A percentile compares a stretch with the other conserved stretches of the same genome.
Evolutionary conservation across 176 grass and related monocot genomes (phyloP).

Genomic region (Ensete ventricosum): DNA sequence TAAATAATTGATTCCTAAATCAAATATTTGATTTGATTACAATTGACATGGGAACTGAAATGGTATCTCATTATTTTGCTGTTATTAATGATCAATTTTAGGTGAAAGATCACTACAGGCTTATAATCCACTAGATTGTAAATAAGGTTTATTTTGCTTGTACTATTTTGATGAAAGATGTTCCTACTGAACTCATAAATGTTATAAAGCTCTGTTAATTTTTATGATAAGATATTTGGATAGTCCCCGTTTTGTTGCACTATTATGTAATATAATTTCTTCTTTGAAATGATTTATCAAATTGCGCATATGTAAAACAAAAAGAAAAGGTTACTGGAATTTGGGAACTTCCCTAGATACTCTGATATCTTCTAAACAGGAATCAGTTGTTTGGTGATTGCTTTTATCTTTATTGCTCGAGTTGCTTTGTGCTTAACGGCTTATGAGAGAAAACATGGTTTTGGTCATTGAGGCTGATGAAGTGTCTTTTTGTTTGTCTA

Average conservation of each 20-base stretch:
- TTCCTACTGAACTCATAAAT: not conserved
- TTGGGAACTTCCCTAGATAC: not conserved
- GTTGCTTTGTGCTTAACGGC: not conserved
- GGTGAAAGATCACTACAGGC: not conserved
- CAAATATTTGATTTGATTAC: too few species aligned
- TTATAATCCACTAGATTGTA: not conserved
- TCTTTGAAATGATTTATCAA: too few species aligned
- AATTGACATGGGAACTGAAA: not conserved
- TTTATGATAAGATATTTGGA: not conserved
- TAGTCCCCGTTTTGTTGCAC: too few species aligned
- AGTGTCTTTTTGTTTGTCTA: constrained; percentile 23
- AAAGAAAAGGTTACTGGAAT: too few species aligned
- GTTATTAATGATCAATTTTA: not conserved
- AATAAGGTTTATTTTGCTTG: not conserved
- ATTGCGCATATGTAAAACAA: too few species aligned
- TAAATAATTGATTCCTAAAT: too few species aligned
- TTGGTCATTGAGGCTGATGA: constrained; percentile 14
- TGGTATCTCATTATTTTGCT: not conserved
- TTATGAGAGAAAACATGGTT: not conserved
- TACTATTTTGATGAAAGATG: not conserved
- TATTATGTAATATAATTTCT: too few species aligned
- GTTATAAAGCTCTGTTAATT: not conserved
- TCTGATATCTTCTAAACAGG: not conserved
- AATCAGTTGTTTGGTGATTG: not conserved
- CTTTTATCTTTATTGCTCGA: not conserved